Conservation (phyloP, 73 alveolate species). For the Tetrahymena malaccensis region DNA sequence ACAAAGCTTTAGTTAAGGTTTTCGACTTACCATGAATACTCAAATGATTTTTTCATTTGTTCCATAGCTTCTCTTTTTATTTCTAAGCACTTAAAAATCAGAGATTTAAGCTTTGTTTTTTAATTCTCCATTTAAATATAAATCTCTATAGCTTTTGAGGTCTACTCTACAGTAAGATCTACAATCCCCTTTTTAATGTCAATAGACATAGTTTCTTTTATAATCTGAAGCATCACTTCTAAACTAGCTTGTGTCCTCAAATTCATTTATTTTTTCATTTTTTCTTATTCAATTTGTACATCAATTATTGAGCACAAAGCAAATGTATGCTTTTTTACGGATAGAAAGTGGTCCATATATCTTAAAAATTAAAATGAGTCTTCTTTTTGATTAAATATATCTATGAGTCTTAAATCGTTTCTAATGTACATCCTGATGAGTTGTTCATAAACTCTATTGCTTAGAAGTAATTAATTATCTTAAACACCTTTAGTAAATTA, state of each 20-base stretch:
- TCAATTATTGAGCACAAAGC: background rate
- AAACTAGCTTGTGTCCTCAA: background rate
- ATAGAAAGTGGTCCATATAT: background rate
- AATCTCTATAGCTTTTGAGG: background rate
- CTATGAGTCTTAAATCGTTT: background rate
- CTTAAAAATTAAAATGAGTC: background rate
- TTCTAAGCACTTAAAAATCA: background rate
- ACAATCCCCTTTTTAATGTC: background rate
- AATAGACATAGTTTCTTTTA: background rate
- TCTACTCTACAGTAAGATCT: background rate
- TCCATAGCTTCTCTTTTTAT: background rate
- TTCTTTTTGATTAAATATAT: background rate
- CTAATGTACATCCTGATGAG: background rate
- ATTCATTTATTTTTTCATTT: background rate
- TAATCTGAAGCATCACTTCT: background rate
- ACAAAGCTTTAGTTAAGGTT: background rate
- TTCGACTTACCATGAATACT: background rate
- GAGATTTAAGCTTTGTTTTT: background rate
- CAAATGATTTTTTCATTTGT: background rate
- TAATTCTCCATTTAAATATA: background rate
- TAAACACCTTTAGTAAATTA: background rate
- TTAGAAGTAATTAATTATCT: background rate
- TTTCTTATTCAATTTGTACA: background rate
- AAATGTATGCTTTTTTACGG: background rate
- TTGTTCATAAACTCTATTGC: background rate